phyloP scores from a whole-genome alignment of 2,329 filamentous ascomycete genomes.

The Helotiales sp. region DNA sequence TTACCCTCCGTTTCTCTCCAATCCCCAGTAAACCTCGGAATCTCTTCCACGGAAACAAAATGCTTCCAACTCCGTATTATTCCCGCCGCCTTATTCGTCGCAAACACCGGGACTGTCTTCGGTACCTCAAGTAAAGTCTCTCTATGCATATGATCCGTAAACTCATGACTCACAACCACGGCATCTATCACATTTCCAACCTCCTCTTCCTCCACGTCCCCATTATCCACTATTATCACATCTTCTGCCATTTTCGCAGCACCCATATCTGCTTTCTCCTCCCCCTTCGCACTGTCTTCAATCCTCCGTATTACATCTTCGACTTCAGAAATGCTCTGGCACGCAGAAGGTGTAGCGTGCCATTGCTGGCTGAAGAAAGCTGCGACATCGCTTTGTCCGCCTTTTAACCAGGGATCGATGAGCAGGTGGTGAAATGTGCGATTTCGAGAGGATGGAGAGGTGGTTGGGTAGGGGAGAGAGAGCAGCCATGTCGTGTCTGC shows the following conservation, averaged over 20 bases:
- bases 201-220: constrained; percentile 14
- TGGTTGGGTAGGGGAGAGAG: constrained; percentile 60
- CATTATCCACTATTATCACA: background rate
- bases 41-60: constrained; percentile 53
- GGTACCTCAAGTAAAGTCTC: constrained; percentile 58
- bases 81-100: constrained; percentile 56
- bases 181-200: constrained; percentile 51
- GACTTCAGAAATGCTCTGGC: constrained; percentile 56
- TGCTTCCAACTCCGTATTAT: constrained; percentile 59
- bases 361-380: constrained; percentile 66
- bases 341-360: constrained; percentile 55
- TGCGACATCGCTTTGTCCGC: constrained; percentile 62
- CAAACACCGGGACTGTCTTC: constrained; percentile 55
- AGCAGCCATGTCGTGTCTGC: constrained; percentile 68
- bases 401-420: constrained; percentile 65
- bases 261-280: background rate
- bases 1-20: constrained; percentile 34
- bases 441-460: background rate
- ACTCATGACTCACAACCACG: constrained; percentile 63
- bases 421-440: constrained; percentile 60
- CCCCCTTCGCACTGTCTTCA: too few relatives aligned
- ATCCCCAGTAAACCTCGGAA: constrained; percentile 26
- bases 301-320: constrained; percentile 50
- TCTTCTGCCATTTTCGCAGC: background rate
- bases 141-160: constrained; percentile 65